A percentile compares a stretch with the other conserved stretches of the same genome.
phyloP scores from a whole-genome alignment of 2,329 filamentous ascomycete genomes.

The Cercospora sesami region DNA sequence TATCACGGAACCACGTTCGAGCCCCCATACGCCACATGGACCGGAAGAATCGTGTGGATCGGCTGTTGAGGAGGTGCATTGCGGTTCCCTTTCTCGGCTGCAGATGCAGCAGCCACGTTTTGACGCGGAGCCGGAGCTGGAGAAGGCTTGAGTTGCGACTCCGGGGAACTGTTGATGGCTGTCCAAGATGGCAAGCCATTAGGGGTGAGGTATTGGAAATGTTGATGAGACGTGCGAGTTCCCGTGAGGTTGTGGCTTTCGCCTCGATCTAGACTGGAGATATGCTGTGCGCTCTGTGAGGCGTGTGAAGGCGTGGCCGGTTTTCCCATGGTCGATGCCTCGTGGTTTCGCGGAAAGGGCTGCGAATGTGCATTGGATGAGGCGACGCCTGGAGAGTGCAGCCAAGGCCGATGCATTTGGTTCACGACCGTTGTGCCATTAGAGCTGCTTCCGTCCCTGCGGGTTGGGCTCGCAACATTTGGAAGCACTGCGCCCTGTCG shows the following conservation, averaged over 20 bases:
- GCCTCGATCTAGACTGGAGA: not conserved
- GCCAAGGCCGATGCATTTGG: slow-evolving; percentile 1
- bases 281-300: not conserved
- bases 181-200: slow-evolving; percentile 13
- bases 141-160: not conserved
- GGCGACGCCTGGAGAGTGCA: not conserved
- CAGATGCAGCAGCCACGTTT: slow-evolving; percentile 6
- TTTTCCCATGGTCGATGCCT: not conserved
- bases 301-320: not conserved
- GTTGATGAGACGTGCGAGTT: not conserved
- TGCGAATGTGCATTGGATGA: not conserved
- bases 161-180: slow-evolving; percentile 7
- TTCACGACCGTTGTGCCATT: not conserved
- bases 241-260: not conserved
- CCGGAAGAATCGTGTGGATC: not conserved
- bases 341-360: not conserved
- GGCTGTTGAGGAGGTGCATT: not conserved
- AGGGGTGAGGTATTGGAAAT: slow-evolving; percentile 9
- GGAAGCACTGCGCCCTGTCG: not conserved
- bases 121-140: not conserved
- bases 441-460: not conserved
- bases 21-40: not conserved
- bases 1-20: not conserved
- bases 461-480: not conserved
- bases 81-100: not conserved